phyloP scores from a whole-genome alignment of 129 eudicot species.

The Solidago caesia region DNA sequence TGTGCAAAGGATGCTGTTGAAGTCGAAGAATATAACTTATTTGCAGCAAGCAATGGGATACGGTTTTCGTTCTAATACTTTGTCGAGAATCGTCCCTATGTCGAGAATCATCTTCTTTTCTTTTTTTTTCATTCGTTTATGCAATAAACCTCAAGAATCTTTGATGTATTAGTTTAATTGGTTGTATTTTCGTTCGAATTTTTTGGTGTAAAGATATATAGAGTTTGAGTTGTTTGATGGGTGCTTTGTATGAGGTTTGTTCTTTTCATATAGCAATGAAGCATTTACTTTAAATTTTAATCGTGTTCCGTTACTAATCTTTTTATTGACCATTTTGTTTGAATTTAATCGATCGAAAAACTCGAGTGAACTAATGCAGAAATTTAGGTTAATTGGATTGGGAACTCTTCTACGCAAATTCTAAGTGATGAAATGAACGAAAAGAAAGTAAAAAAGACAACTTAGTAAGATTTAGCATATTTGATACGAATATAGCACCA shows the following conservation, averaged over 20 bases:
- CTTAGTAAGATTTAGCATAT: too few relatives aligned
- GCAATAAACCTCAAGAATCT: constrained; percentile 48
- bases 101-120: background rate
- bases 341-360: background rate
- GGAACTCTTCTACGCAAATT: background rate
- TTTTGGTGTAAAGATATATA: constrained; percentile 34
- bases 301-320: background rate
- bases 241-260: constrained; percentile 38
- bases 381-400: background rate
- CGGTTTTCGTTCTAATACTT: constrained; percentile 58
- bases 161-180: constrained; percentile 33
- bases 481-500: too few relatives aligned
- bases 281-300: constrained; percentile 24
- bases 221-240: constrained; percentile 50
- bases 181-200: constrained; percentile 24
- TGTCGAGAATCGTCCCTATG: constrained; percentile 19
- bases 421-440: background rate
- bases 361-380: background rate
- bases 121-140: constrained; percentile 27
- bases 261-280: constrained; percentile 39
- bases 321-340: background rate
- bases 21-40: constrained; percentile 71
- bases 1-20: constrained; percentile 49
- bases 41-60: constrained; percentile 73
- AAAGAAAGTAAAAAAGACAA: too few relatives aligned